phyloP scores from a whole-genome alignment of 441 rosid genomes.

The Populus hybrid region DNA sequence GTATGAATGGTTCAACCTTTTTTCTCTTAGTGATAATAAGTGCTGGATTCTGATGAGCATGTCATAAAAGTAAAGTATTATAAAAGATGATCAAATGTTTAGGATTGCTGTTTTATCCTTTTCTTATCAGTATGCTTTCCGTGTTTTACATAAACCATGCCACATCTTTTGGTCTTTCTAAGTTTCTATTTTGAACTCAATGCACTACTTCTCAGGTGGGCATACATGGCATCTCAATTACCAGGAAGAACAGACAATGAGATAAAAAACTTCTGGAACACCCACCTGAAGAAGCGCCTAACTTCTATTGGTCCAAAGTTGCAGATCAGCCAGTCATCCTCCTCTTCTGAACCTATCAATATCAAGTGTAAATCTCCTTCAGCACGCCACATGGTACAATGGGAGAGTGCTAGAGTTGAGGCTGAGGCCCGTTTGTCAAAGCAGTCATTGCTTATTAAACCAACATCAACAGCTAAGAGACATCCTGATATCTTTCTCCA shows the following conservation, averaged over 20 bases:
- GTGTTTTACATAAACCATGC: not conserved
- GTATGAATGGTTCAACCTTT: not conserved
- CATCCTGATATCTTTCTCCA: constrained; percentile 36
- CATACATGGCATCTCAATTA: constrained; percentile 51
- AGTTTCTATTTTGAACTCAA: not conserved
- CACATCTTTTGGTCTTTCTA: not conserved
- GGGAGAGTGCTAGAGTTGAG: constrained; percentile 45
- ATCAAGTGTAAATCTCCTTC: constrained; percentile 25
- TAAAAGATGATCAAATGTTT: not conserved
- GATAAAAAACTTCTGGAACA: constrained; percentile 58
- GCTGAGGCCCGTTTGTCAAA: constrained; percentile 43
- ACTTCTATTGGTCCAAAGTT: constrained; percentile 49
- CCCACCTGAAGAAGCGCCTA: constrained; percentile 43
- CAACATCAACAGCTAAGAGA: constrained; percentile 13
- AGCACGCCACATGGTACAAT: constrained; percentile 38
- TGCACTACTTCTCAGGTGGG: constrained; percentile 38
- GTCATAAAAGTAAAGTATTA: not conserved
- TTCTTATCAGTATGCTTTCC: not conserved
- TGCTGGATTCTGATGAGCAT: not conserved
- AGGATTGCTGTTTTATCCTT: not conserved
- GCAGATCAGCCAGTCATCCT: constrained; percentile 60
- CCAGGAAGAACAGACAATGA: constrained; percentile 64
- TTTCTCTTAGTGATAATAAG: not conserved
- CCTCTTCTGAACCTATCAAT: constrained; percentile 18
- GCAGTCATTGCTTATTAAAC: constrained; percentile 26